phyloP scores from a whole-genome alignment of 495 filamentous ascomycete genomes.

The Baudoinia panamericana region DNA sequence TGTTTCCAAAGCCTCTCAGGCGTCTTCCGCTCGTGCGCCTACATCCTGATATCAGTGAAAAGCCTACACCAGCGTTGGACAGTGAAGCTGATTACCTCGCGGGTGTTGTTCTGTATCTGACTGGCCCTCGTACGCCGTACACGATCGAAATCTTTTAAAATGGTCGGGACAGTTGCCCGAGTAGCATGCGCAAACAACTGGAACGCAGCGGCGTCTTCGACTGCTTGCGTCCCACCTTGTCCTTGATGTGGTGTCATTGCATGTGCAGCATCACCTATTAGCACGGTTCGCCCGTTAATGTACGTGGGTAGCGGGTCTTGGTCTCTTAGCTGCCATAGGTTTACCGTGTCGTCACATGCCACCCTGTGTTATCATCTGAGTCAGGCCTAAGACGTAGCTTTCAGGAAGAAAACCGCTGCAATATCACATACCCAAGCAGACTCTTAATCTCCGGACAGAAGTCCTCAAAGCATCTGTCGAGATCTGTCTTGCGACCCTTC shows the following conservation, averaged over 20 bases:
- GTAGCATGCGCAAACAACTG: conserved; percentile 3
- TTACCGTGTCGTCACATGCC: too few species aligned
- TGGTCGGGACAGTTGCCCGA: conserved; percentile 1
- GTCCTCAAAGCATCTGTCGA: background rate
- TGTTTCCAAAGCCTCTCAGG: background rate
- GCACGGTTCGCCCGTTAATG: conserved; percentile 12
- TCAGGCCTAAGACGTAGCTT: too few species aligned
- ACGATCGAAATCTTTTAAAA: conserved; percentile 7
- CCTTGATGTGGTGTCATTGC: conserved; percentile 26
- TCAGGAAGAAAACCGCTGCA: too few species aligned
- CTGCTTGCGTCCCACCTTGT: conserved; percentile 25
- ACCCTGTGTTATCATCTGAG: too few species aligned
- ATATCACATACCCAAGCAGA: too few species aligned
- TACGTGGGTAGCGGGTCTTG: conserved; percentile 5
- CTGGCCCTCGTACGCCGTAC: conserved; percentile 20
- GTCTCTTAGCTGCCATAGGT: conserved; percentile 16
- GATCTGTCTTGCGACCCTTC: background rate
- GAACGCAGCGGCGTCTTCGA: conserved; percentile 25
- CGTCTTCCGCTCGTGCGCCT: background rate
- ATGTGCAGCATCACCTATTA: conserved; percentile 28
- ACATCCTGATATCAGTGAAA: conserved; percentile 27
- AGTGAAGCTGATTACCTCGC: conserved; percentile 31
- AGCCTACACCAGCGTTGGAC: conserved; percentile 26
- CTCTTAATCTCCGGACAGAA: background rate
- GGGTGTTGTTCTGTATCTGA: conserved; percentile 26